These are phyloP conservation scores for Crassisporium funariophilum DNA, from an alignment of 768 basidiomycete genomes.

Conservation along the genomic window DNA sequence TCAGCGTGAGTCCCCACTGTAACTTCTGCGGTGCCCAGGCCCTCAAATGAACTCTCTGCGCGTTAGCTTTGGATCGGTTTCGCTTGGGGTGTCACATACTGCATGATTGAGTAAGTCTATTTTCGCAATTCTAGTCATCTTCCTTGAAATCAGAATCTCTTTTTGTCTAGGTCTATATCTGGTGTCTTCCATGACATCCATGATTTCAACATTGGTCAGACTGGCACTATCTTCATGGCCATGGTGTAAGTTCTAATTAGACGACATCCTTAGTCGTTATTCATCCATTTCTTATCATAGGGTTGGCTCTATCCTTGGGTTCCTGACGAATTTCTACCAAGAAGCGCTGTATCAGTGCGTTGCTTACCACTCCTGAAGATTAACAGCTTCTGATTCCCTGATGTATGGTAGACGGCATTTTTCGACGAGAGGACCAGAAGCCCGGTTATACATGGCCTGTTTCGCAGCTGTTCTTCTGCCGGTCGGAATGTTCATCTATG, in stretches of 20 bases:
- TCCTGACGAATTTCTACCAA: conserved; percentile 47
- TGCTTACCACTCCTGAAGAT: not conserved
- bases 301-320: conserved; percentile 56
- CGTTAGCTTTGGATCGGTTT: conserved; percentile 71
- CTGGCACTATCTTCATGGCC: conserved; percentile 60
- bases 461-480: conserved; percentile 57
- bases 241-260: conserved; percentile 48
- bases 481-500: conserved; percentile 69
- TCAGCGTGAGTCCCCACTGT: conserved; percentile 72
- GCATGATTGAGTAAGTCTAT: conserved; percentile 55
- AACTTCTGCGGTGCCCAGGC: conserved; percentile 14
- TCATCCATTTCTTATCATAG: conserved; percentile 31
- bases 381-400: not conserved
- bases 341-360: conserved; percentile 52
- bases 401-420: conserved; percentile 34
- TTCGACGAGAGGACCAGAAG: conserved; percentile 48
- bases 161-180: conserved; percentile 48
- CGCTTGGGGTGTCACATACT: conserved; percentile 76
- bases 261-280: not conserved
- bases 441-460: conserved; percentile 61
- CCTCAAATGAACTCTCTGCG: conserved; percentile 30
- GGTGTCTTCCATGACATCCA: conserved; percentile 60
- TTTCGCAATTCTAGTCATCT: not conserved
- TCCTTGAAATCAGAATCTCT: not conserved
- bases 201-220: conserved; percentile 57